Conservation (phyloP, 2,329 filamentous ascomycete genomes). For the Chaetoscypha palmicola region DNA sequence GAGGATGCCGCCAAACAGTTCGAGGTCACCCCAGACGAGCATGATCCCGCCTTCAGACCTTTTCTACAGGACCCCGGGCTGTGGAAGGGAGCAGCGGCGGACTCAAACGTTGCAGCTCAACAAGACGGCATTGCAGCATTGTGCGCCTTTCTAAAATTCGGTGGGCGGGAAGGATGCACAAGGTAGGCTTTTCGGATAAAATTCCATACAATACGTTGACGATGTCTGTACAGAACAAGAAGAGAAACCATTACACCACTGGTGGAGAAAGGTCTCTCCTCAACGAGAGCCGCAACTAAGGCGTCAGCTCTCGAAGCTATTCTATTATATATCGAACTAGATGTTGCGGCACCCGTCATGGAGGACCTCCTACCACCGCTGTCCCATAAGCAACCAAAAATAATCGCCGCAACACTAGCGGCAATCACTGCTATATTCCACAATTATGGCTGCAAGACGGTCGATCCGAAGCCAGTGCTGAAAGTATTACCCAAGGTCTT, state of each 20-base stretch:
- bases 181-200: conserved; percentile 41
- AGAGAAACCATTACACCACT: conserved; percentile 68
- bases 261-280: conserved; percentile 84
- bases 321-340: conserved; percentile 82
- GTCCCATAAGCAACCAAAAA: conserved; percentile 84
- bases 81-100: conserved; percentile 88
- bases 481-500: conserved; percentile 87
- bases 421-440: conserved; percentile 81
- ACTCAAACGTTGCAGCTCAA: conserved; percentile 95
- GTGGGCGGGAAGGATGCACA: conserved; percentile 69
- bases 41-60: conserved; percentile 76
- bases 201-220: not conserved
- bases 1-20: conserved; percentile 89
- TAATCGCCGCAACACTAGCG: conserved; percentile 67
- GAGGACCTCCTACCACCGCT: conserved; percentile 83
- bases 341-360: conserved; percentile 75
- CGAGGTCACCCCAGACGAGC: conserved; percentile 74
- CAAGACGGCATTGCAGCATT: conserved; percentile 84
- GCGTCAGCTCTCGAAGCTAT: conserved; percentile 79
- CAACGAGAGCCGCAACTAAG: conserved; percentile 83
- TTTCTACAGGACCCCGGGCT: conserved; percentile 78
- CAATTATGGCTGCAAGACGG: conserved; percentile 88
- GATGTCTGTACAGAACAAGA: conserved; percentile 52
- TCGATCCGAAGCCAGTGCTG: conserved; percentile 86
- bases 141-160: conserved; percentile 88